phyloP scores from a whole-genome alignment of 2,329 filamentous ascomycete species.

The Aspergillus novofumigatus region DNA sequence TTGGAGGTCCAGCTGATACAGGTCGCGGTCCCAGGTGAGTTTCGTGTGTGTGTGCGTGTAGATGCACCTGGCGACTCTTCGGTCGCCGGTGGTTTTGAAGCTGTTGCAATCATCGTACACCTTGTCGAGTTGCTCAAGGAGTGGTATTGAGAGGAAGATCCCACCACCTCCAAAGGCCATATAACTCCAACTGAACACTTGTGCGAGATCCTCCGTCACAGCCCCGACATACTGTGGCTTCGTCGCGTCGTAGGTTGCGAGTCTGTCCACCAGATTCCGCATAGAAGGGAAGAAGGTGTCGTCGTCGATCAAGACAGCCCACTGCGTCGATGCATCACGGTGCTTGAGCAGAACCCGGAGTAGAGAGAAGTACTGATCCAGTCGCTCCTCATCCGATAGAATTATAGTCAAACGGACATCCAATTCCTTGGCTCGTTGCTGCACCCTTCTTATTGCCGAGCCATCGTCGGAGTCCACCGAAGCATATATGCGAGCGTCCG shows the following conservation, averaged over 20 bases:
- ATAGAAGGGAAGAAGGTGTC: conserved; percentile 59
- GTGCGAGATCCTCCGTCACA: conserved; percentile 50
- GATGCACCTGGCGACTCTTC: conserved; percentile 52
- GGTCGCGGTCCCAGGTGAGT: conserved; percentile 47
- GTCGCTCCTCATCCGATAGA: conserved; percentile 15
- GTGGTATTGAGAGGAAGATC: conserved; percentile 50
- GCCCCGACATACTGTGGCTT: conserved; percentile 51
- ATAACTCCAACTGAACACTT: conserved; percentile 47
- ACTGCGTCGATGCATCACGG: conserved; percentile 39
- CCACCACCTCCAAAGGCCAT: conserved; percentile 58
- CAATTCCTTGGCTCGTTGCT: conserved; percentile 22
- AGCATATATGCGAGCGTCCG: conserved; percentile 46
- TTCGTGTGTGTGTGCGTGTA: conserved; percentile 48
- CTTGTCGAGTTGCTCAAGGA: conserved; percentile 45
- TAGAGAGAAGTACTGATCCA: conserved; percentile 52
- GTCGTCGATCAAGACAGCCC: conserved; percentile 55
- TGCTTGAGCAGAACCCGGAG: conserved; percentile 43
- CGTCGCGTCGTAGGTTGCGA: conserved; percentile 44
- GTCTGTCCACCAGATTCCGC: conserved; percentile 41
- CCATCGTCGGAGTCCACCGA: conserved; percentile 38
- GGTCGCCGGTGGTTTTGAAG: conserved; percentile 45
- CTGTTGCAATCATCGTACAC: conserved; percentile 46
- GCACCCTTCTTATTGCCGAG: conserved; percentile 13
- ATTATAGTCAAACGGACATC: conserved; percentile 36
- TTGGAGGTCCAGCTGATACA: conserved; percentile 53